A percentile compares a stretch with the other conserved stretches of the same genome.
Conservation (phyloP, 345 rosid species). For the Crucihimalaya himalaica region DNA sequence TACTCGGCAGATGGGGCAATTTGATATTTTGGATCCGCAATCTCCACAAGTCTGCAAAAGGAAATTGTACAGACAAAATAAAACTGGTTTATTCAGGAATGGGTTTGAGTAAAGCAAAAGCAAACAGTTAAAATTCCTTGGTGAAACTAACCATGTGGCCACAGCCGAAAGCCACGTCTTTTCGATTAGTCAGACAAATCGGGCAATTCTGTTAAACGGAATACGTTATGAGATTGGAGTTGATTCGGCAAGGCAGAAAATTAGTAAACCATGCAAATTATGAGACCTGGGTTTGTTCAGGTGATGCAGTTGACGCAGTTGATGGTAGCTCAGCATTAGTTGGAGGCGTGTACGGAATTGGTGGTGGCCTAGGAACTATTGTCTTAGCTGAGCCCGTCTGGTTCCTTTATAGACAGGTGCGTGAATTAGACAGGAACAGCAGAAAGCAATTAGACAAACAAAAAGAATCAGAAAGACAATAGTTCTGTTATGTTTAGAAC, state of each 20-base stretch:
- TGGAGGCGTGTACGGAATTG: constrained; percentile 44
- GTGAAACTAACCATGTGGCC: constrained; percentile 73
- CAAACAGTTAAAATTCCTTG: not conserved
- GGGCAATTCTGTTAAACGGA: constrained; percentile 56
- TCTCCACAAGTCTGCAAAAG: constrained; percentile 61
- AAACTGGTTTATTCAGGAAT: not conserved
- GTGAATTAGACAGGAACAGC: not conserved
- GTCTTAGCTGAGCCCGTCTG: constrained; percentile 53
- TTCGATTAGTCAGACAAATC: constrained; percentile 59
- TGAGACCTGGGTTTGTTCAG: constrained; percentile 58
- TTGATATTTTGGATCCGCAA: constrained; percentile 53
- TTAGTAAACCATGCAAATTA: not conserved
- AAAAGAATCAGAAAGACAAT: not conserved
- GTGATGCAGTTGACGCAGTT: constrained; percentile 35
- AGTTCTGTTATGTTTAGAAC: constrained; percentile 19
- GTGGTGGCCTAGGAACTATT: constrained; percentile 68
- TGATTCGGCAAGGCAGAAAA: constrained; percentile 16
- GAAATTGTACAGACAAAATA: not conserved
- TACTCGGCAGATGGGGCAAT: constrained; percentile 70
- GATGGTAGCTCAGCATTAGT: constrained; percentile 18
- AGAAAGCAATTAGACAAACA: not conserved
- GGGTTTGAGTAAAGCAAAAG: not conserved
- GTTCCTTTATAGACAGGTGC: constrained; percentile 43
- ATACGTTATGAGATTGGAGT: constrained; percentile 12
- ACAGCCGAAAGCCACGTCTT: constrained; percentile 66